Base-by-base conservation (phyloP, 495 filamentous ascomycete genomes). In the Copromyces sp. region DNA sequence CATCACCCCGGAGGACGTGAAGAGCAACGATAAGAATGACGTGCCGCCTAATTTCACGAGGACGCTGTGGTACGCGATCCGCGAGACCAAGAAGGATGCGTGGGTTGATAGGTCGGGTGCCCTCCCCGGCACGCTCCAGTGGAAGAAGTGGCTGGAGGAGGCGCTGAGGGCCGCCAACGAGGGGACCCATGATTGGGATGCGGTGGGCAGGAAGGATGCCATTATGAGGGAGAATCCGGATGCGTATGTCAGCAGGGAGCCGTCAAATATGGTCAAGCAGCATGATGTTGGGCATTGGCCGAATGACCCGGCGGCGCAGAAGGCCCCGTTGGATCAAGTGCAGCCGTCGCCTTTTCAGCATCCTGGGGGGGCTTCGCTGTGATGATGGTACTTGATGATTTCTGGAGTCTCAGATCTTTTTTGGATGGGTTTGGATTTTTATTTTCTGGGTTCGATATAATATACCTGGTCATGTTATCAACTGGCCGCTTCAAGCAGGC, bases 31-130 rank as follows among this genome's bases (percentile, higher is more conserved):
- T n/a, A 70, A 71, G 17, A 74, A 80, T 3, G 84, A 85, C 70
- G 82, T 78, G 9, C 69, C 71, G 32, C 78, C 79, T 29, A 84
- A 81, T 71, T 88, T 83, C 72, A 89, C 87, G 5, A 77, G 84
- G 14, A 88, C 84, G 14, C 75, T 90, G 65, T 90, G 88, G 87
- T 87, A 83, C 72, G 86, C 85, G 8, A 86, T 89, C 65, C 82
- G 83, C 17, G 84, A 85, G 73, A 89, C 86, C 1, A 77, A 81
- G 76, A 78, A 80, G 24, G 83, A 80, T 6, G 82, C 82, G 9
- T 89, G 87, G 87, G 81, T 86, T 4, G 77, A 80, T 72, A 78
- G 83, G 68, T 81, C 79, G 14, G 82, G 86, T 12, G 82, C 84
- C 3, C 83, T 86, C 11, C 87, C 88, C 3, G 73, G 75, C 7